Evolutionary conservation across 306 rosid genomes (phyloP).

Genomic region (Rosa lucieae): DNA sequence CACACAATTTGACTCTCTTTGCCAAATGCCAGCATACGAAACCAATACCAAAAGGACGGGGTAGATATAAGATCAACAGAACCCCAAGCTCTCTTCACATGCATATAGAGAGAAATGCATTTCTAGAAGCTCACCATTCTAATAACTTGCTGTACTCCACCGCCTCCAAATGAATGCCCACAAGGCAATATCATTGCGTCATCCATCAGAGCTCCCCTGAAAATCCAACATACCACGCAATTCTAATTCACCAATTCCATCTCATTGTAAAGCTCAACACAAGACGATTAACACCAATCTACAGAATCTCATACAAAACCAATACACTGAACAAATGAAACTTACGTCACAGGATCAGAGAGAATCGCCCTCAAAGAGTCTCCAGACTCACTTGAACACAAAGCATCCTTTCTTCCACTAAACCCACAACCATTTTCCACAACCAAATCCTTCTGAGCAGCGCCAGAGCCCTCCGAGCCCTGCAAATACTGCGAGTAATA

Average conservation of each 20-base stretch:
- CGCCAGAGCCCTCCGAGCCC: constrained; percentile 59
- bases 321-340: constrained; percentile 3
- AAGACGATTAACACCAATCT: background rate
- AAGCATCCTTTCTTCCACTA: constrained; percentile 75
- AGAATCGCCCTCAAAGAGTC: constrained; percentile 83
- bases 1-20: background rate
- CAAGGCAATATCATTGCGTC: constrained; percentile 98
- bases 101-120: constrained; percentile 26
- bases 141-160: constrained; percentile 82
- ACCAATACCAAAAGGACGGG: constrained; percentile 1
- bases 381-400: constrained; percentile 60
- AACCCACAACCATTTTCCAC: constrained; percentile 80
- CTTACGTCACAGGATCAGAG: constrained; percentile 93
- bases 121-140: constrained; percentile 80
- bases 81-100: constrained; percentile 13
- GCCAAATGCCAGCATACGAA: background rate
- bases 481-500: constrained; percentile 87
- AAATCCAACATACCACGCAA: constrained; percentile 23
- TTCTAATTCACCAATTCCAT: background rate
- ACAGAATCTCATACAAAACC: background rate
- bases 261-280: background rate
- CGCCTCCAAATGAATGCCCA: constrained; percentile 95
- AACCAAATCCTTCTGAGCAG: constrained; percentile 62
- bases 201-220: constrained; percentile 91
- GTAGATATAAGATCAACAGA: background rate